Evolutionary conservation across 2,329 filamentous ascomycete species (phyloP).

Genomic region (Gaeumannomyces tritici): DNA sequence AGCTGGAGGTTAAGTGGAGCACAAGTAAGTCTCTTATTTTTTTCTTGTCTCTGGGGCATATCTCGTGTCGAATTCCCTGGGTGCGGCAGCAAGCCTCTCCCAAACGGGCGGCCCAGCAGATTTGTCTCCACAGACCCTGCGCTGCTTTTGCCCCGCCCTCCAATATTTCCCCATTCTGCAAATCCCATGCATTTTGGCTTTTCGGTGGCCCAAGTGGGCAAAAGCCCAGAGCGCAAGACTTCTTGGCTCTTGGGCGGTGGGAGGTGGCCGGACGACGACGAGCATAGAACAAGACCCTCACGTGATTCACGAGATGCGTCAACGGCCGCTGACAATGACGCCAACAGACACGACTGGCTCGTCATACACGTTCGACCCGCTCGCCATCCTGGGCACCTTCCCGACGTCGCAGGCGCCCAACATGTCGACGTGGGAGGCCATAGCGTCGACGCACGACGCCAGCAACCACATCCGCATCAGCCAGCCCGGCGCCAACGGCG

Average conservation of each 20-base stretch:
- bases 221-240: not conserved
- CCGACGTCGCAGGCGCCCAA: not conserved
- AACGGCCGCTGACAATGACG: not conserved
- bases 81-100: no score
- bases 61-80: no score
- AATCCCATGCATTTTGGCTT: not conserved
- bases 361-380: constrained; percentile 3
- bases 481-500: not conserved
- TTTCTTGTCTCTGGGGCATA: not conserved
- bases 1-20: constrained; percentile 3
- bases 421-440: not conserved
- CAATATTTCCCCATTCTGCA: not conserved
- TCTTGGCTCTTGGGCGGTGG: not conserved
- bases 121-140: not conserved
- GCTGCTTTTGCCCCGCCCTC: not conserved
- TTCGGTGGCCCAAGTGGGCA: not conserved
- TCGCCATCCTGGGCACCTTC: constrained; percentile 1
- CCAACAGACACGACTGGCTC: constrained; percentile 3
- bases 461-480: constrained; percentile 6
- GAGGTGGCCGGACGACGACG: not conserved
- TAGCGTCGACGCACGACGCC: constrained; percentile 1
- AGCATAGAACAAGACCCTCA: not conserved
- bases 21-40: constrained; percentile 1
- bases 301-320: not conserved
- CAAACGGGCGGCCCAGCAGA: no score